Evolutionary conservation across 2,329 filamentous ascomycete genomes (phyloP).

Genomic region (Lachnellula subtilissima): DNA sequence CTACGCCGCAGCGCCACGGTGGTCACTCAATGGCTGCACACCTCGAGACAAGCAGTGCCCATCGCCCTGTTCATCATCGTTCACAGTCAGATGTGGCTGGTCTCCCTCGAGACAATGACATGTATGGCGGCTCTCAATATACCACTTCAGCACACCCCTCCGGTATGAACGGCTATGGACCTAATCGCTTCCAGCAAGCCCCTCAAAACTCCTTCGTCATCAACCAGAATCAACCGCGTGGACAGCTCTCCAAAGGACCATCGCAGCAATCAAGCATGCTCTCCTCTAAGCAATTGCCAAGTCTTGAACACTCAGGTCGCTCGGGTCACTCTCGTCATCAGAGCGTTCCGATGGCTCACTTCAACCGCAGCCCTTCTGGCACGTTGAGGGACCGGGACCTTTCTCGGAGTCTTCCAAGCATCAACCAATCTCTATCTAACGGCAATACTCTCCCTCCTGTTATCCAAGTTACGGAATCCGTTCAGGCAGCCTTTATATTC

Average conservation of each 20-base stretch:
- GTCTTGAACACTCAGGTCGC: constrained; percentile 1
- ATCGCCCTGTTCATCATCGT: constrained; percentile 22
- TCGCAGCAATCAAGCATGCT: neutral
- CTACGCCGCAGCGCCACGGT: constrained; percentile 21
- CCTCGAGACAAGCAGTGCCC: constrained; percentile 15
- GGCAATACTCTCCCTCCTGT: constrained; percentile 5
- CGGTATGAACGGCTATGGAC: neutral
- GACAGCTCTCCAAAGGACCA: neutral
- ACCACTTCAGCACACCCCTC: neutral
- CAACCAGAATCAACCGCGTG: neutral
- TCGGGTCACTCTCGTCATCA: constrained; percentile 3
- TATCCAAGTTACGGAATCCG: neutral
- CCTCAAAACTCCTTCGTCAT: neutral
- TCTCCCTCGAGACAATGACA: constrained; percentile 6
- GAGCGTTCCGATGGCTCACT: constrained; percentile 11
- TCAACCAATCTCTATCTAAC: neutral
- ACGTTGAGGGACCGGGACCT: constrained; percentile 30
- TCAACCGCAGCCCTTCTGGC: constrained; percentile 19
- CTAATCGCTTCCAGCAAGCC: neutral
- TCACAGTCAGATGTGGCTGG: constrained; percentile 28
- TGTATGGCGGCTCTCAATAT: neutral
- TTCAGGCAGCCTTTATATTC: neutral
- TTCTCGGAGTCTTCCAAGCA: constrained; percentile 31
- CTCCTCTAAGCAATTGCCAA: neutral
- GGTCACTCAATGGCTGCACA: constrained; percentile 22